A percentile compares a stretch with the other conserved stretches of the same genome.
Evolutionary conservation across 164 flowering plant genomes (phyloP).

Genomic region (Magnolia changhungtana): DNA sequence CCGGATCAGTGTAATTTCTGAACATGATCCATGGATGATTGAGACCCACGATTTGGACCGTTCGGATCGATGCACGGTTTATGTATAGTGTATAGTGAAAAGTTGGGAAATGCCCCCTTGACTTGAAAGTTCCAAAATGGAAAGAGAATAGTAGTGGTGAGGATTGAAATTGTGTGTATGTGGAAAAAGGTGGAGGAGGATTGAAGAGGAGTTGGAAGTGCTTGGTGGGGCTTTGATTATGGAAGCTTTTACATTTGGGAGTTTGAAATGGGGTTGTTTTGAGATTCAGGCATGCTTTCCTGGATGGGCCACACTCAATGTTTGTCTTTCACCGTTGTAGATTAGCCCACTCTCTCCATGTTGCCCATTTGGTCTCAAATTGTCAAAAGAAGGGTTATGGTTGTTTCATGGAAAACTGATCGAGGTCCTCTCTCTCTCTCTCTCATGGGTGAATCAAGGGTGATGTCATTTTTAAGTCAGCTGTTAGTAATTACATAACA

Average conservation of each 20-base stretch:
- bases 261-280: not conserved
- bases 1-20: not conserved
- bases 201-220: not conserved
- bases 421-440: not conserved
- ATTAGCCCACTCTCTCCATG: not conserved
- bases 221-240: conserved; percentile 6
- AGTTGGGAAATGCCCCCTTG: conserved; percentile 5
- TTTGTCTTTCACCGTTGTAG: not conserved
- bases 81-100: not conserved
- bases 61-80: not conserved
- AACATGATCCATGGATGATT: not conserved
- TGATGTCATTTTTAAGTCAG: too few species aligned
- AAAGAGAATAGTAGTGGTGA: conserved; percentile 7
- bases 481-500: not conserved
- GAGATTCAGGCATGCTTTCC: not conserved
- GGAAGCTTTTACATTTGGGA: not conserved
- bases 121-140: conserved; percentile 13
- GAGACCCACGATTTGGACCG: too few species aligned
- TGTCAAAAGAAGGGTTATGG: not conserved
- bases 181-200: conserved; percentile 1
- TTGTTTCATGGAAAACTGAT: not conserved
- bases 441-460: too few species aligned
- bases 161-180: conserved; percentile 4
- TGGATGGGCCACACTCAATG: not conserved
- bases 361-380: not conserved